Evolutionary conservation across 805 yeast species (phyloP).

Genomic region (Limtongozyma cylindracea): DNA sequence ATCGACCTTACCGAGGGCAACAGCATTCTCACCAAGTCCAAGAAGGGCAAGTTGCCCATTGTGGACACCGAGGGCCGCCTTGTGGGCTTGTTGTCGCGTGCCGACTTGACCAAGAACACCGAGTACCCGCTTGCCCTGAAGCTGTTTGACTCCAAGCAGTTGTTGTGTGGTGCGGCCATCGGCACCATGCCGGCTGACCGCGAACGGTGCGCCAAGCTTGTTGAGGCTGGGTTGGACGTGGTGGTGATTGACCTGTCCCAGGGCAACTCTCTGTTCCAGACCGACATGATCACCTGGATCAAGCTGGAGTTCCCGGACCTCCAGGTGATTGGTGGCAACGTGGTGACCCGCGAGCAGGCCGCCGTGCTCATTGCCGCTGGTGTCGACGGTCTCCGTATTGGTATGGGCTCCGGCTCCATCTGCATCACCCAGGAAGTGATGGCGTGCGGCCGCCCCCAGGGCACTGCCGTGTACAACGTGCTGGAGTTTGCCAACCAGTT

Average conservation of each 20-base stretch:
- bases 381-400: slow-evolving; percentile 94
- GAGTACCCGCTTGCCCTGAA: slow-evolving; percentile 88
- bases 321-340: slow-evolving; percentile 93
- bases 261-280: slow-evolving; percentile 91
- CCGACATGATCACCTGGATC: slow-evolving; percentile 82
- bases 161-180: slow-evolving; percentile 95
- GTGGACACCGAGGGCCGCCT: slow-evolving; percentile 55
- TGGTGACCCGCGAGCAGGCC: slow-evolving; percentile 97
- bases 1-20: slow-evolving; percentile 71
- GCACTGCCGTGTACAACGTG: slow-evolving; percentile 92
- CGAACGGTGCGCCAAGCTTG: slow-evolving; percentile 62
- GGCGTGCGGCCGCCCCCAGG: slow-evolving; percentile 99
- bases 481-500: slow-evolving; percentile 83
- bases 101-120: slow-evolving; percentile 92
- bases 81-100: slow-evolving; percentile 76
- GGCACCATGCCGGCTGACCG: slow-evolving; percentile 86
- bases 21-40: slow-evolving; percentile 69
- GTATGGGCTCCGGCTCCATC: slow-evolving; percentile 99
- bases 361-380: slow-evolving; percentile 76
- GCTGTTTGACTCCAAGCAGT: slow-evolving; percentile 79
- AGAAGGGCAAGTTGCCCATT: slow-evolving; percentile 94
- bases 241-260: slow-evolving; percentile 91
- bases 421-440: slow-evolving; percentile 99
- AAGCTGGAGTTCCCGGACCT: slow-evolving; percentile 56
- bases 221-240: slow-evolving; percentile 91